These are phyloP conservation scores for Colletotrichum higginsianum DNA, from an alignment of 2,329 filamentous ascomycete genomes.

Conservation along the genomic window DNA sequence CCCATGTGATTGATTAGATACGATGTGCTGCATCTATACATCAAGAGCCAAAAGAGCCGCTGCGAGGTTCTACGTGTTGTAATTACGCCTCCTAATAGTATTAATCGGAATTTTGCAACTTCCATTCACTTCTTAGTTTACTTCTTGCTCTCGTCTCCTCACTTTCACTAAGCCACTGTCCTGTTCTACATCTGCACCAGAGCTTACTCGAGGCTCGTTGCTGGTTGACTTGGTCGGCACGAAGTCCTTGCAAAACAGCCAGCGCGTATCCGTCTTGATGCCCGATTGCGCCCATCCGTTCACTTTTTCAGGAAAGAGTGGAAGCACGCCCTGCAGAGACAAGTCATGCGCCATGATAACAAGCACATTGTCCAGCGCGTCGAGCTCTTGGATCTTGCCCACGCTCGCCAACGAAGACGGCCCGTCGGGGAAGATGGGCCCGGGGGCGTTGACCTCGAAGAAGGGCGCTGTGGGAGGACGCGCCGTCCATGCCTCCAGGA, in stretches of 20 bases:
- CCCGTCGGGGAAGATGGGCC: neutral
- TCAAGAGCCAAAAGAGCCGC: no score
- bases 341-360: neutral
- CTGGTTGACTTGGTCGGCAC: no score
- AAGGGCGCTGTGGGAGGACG: neutral
- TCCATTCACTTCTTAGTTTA: no score
- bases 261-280: neutral
- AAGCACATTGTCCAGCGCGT: neutral
- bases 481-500: neutral
- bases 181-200: no score
- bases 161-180: no score
- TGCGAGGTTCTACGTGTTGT: no score
- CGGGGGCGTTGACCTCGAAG: neutral
- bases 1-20: no score
- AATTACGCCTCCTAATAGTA: no score
- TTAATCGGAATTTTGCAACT: no score
- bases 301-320: neutral
- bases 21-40: no score
- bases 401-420: neutral
- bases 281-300: neutral
- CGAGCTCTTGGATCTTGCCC: neutral
- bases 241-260: neutral
- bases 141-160: no score
- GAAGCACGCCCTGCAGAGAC: neutral
- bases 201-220: no score